These are phyloP conservation scores for Taxillus chinensis DNA, from an alignment of 164 flowering plant genomes.

Conservation along the genomic window DNA sequence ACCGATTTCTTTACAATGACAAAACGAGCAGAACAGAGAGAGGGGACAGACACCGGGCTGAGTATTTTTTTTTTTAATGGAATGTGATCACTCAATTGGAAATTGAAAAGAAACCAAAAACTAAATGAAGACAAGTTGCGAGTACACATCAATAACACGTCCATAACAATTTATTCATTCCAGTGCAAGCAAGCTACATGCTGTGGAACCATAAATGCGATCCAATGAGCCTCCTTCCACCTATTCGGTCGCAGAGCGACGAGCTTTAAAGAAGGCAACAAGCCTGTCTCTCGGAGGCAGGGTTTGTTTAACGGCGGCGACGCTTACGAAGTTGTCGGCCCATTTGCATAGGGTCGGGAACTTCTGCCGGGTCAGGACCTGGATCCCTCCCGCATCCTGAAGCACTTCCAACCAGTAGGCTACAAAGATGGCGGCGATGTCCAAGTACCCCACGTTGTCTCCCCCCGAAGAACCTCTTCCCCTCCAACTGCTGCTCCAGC, in stretches of 20 bases:
- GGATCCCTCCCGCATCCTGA: neutral
- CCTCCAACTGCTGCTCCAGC: neutral
- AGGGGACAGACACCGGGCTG: no score
- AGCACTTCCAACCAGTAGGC: slow-evolving; percentile 17
- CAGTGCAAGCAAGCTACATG: no score
- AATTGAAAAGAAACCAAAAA: no score
- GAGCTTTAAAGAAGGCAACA: neutral
- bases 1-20: no score
- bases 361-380: neutral
- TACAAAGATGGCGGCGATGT: slow-evolving; percentile 12
- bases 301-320: neutral
- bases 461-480: neutral
- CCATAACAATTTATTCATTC: no score
- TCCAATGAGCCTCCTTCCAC: no score
- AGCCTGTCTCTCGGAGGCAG: neutral
- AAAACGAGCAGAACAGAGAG: no score
- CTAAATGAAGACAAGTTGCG: no score
- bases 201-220: no score
- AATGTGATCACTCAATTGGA: no score
- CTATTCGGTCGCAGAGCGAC: neutral
- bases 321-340: neutral
- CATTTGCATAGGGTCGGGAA: neutral
- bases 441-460: neutral
- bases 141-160: no score
- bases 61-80: no score